phyloP scores from a whole-genome alignment of 192 early-diverging fungal genomes.

The Gamsiella multidivaricata region DNA sequence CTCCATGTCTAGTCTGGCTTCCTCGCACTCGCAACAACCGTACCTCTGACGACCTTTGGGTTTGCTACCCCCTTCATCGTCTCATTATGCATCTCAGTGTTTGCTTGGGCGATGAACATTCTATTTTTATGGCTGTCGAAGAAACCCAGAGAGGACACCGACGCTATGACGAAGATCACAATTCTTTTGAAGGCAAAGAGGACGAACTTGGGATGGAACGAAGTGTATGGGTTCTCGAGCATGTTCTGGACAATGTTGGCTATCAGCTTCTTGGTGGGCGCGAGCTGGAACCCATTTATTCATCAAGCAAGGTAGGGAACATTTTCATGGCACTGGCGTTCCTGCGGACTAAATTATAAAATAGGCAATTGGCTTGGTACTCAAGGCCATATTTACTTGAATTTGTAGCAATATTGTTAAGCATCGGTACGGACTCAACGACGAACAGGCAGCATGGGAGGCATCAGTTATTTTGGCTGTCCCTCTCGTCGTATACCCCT shows the following conservation, averaged over 20 bases:
- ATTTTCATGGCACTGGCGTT: not conserved
- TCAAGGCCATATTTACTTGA: too few relatives aligned
- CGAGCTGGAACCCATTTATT: slow-evolving; percentile 56
- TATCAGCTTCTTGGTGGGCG: slow-evolving; percentile 54
- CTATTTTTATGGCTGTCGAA: slow-evolving; percentile 71
- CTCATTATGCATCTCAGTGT: slow-evolving; percentile 69
- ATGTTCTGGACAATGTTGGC: slow-evolving; percentile 56
- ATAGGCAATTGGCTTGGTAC: too few relatives aligned
- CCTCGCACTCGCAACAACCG: slow-evolving; percentile 72
- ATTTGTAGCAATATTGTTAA: slow-evolving; percentile 74
- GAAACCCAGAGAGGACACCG: slow-evolving; percentile 49
- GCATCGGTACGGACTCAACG: slow-evolving; percentile 70
- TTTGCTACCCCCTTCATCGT: slow-evolving; percentile 63
- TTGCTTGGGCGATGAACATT: slow-evolving; percentile 78
- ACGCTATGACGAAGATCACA: slow-evolving; percentile 43
- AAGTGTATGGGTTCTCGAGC: slow-evolving; percentile 55
- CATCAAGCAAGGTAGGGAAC: slow-evolving; percentile 56
- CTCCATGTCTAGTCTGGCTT: slow-evolving; percentile 74
- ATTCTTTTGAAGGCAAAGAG: slow-evolving; percentile 38
- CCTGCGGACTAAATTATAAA: not conserved
- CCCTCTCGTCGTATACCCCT: slow-evolving; percentile 76
- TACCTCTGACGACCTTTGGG: slow-evolving; percentile 67
- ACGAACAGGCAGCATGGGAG: slow-evolving; percentile 70
- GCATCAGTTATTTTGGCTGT: slow-evolving; percentile 76
- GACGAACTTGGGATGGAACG: slow-evolving; percentile 49